Evolutionary conservation across 1,139 yeast genomes (phyloP).

Genomic region (Zygosaccharomyces sapae): DNA sequence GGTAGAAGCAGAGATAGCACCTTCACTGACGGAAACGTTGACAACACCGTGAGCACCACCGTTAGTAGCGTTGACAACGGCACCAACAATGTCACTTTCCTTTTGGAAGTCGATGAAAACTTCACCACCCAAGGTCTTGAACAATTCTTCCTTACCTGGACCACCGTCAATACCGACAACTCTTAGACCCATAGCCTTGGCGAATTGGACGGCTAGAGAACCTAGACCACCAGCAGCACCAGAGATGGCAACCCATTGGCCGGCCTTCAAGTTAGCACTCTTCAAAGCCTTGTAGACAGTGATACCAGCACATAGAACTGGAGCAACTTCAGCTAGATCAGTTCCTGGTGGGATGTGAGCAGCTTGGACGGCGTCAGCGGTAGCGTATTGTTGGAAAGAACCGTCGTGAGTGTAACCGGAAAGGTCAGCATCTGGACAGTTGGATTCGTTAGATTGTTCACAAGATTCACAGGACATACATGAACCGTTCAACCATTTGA

Average conservation of each 20-base stretch:
- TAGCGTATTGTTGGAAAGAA: conserved; percentile 64
- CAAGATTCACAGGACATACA: conserved; percentile 61
- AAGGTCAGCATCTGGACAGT: conserved; percentile 56
- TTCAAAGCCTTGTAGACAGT: conserved; percentile 66
- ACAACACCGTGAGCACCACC: conserved; percentile 66
- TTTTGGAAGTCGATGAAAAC: conserved; percentile 51
- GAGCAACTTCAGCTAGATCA: conserved; percentile 56
- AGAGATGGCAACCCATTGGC: conserved; percentile 61
- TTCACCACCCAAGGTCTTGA: conserved; percentile 55
- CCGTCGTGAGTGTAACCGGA: conserved; percentile 69
- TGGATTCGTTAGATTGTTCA: conserved; percentile 51
- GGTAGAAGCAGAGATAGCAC: conserved; percentile 53
- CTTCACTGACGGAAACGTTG: conserved; percentile 58
- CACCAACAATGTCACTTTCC: conserved; percentile 49
- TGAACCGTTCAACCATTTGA: conserved; percentile 64
- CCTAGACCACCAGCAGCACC: conserved; percentile 72
- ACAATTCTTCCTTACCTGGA: conserved; percentile 51
- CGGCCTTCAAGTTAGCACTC: conserved; percentile 52
- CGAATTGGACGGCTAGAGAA: conserved; percentile 60
- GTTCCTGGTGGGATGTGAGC: conserved; percentile 56
- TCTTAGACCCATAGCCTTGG: conserved; percentile 61
- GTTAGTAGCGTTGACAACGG: conserved; percentile 46
- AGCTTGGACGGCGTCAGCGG: conserved; percentile 65
- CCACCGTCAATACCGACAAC: conserved; percentile 63
- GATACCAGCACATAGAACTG: conserved; percentile 66